Evolutionary conservation across 768 basidiomycete genomes (phyloP), one percentile per base, ranked within the genome.

Genomic region (Piloderma croceum): DNA sequence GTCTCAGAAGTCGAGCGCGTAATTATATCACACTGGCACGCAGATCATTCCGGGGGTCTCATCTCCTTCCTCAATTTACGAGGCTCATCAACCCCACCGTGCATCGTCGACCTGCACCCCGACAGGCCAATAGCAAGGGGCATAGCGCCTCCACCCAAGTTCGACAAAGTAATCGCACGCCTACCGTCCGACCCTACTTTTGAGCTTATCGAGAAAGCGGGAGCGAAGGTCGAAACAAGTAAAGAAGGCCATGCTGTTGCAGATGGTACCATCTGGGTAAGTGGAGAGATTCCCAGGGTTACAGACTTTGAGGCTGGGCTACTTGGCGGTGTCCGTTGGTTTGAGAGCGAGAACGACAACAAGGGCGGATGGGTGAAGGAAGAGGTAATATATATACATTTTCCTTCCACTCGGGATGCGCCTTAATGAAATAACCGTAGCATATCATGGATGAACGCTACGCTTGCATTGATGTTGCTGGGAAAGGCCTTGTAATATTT

Each of bases 361-460:
- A 29, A 49, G 21, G n/a, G n/a, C n/a, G n/a, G n/a, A n/a, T 74
- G 83, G 83, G 59, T 68, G 24, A 59, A 63, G 17, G 82, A 85
- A 52, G 70, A 73, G 59, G 82, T 80, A 40, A 34, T 27, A 34
- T 24, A 22, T 34, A n/a, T 27, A 11, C 23, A 11, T 27, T 24
- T 29, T 34, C 38, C 44, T 41, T 29, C 10, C 32, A 15, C 18
- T 17, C 7, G 4, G 19, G 11, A 10, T 7, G 22, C 23, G n/a
- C 33, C 34, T 41, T 34, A 49, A n/a, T 36, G 1, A 24, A 29
- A 3, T 19, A 25, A 34, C 5, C 38, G 4, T 42, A 90, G 84
- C 70, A 81, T 36, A 77, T 91, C 47, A 78, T 82, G 78, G 89
- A 90, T 49, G 90, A 91, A 54, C 70, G 90, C 18, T 91, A 90